Conservation (phyloP, 2,329 filamentous ascomycete genomes). For the Lasiodiplodia sp. region DNA sequence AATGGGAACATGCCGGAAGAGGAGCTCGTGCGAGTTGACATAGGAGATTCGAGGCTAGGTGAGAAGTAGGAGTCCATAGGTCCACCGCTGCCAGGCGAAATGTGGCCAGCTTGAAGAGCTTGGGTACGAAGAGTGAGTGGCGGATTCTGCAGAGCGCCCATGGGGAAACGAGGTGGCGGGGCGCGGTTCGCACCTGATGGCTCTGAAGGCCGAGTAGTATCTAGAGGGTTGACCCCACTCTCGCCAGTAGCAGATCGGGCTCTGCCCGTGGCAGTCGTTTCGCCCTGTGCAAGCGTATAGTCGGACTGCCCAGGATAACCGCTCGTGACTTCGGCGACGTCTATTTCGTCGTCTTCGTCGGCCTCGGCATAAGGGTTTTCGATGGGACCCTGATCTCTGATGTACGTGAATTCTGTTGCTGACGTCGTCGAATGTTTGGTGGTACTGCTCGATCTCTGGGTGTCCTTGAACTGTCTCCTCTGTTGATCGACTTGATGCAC, state of each 20-base stretch:
- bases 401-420: slow-evolving; percentile 80
- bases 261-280: slow-evolving; percentile 77
- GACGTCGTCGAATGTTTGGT: slow-evolving; percentile 61
- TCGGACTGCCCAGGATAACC: slow-evolving; percentile 49
- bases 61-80: slow-evolving; percentile 92
- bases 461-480: slow-evolving; percentile 61
- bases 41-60: slow-evolving; percentile 79
- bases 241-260: slow-evolving; percentile 79
- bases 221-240: slow-evolving; percentile 52
- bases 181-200: slow-evolving; percentile 52
- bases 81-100: slow-evolving; percentile 67
- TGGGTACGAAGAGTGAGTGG: slow-evolving; percentile 74
- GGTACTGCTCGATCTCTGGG: slow-evolving; percentile 54
- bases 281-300: slow-evolving; percentile 68
- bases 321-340: slow-evolving; percentile 36
- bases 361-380: slow-evolving; percentile 82
- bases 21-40: slow-evolving; percentile 75
- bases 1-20: slow-evolving; percentile 82
- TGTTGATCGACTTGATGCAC: slow-evolving; percentile 79
- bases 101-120: slow-evolving; percentile 54
- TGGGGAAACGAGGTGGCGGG: slow-evolving; percentile 76
- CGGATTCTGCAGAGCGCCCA: slow-evolving; percentile 57
- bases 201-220: slow-evolving; percentile 44
- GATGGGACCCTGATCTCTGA: slow-evolving; percentile 69
- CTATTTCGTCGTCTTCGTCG: slow-evolving; percentile 64